A percentile compares a stretch with the other conserved stretches of the same genome.
Conservation (phyloP, 1,284 basidiomycete genomes). For the Rhodofomes roseus region DNA sequence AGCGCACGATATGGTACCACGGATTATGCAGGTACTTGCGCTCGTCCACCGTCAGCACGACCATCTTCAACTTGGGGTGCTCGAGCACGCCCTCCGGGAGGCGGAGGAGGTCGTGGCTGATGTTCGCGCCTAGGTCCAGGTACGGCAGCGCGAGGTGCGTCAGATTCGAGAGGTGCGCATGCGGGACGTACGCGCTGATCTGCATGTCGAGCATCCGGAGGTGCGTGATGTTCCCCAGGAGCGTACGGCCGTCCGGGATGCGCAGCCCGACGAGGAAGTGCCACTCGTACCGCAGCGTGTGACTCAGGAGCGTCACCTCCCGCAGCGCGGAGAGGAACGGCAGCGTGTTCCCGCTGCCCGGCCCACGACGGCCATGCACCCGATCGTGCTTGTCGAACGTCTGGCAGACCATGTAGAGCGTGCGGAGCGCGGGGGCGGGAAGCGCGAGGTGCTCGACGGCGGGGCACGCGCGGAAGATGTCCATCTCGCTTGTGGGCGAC, state of each 20-base stretch:
- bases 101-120: conserved; percentile 14
- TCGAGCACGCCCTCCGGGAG: conserved; percentile 19
- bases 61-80: conserved; percentile 17
- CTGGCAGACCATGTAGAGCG: conserved; percentile 15
- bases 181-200: conserved; percentile 20
- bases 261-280: conserved; percentile 17
- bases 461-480: conserved; percentile 19
- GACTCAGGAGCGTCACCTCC: conserved; percentile 22
- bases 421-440: conserved; percentile 18
- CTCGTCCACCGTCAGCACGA: conserved; percentile 24
- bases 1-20: conserved; percentile 18
- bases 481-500: conserved; percentile 16
- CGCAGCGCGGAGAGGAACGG: conserved; percentile 12
- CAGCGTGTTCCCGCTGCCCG: too few relatives aligned
- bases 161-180: conserved; percentile 24
- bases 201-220: conserved; percentile 23
- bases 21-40: conserved; percentile 19
- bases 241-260: conserved; percentile 9
- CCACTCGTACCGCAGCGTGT: conserved; percentile 24
- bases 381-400: conserved; percentile 1
- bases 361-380: background rate
- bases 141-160: conserved; percentile 26
- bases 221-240: conserved; percentile 25
- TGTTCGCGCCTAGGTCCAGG: conserved; percentile 21
- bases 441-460: conserved; percentile 24